These are phyloP conservation scores for Monosporascus ibericus DNA, from an alignment of 2,329 filamentous ascomycete genomes.

Conservation along the genomic window DNA sequence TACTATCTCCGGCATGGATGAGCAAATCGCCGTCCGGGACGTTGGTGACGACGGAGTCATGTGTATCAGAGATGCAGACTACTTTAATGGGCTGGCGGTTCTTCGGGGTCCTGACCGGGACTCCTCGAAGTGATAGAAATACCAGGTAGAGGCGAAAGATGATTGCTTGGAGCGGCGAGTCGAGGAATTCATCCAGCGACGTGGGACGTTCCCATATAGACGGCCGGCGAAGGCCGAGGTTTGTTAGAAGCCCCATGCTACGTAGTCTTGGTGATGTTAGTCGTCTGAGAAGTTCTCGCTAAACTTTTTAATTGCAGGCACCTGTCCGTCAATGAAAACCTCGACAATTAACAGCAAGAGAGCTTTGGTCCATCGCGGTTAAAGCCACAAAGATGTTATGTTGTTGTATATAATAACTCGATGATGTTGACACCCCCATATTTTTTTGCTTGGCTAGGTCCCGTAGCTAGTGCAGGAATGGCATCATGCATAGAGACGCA, in stretches of 20 bases:
- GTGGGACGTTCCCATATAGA: slow-evolving; percentile 44
- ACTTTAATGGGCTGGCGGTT: slow-evolving; percentile 59
- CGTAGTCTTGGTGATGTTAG: slow-evolving; percentile 7
- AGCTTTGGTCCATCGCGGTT: too few species aligned
- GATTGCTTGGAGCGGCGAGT: slow-evolving; percentile 61
- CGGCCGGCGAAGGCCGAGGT: slow-evolving; percentile 41
- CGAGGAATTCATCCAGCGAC: slow-evolving; percentile 56
- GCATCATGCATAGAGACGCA: too few species aligned
- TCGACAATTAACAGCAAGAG: too few species aligned
- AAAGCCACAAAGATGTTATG: too few species aligned
- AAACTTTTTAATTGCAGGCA: too few species aligned
- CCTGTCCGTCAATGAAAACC: too few species aligned
- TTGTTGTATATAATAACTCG: too few species aligned
- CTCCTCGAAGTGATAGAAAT: slow-evolving; percentile 61
- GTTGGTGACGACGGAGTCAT: slow-evolving; percentile 52
- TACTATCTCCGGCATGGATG: slow-evolving; percentile 85
- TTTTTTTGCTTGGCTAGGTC: too few species aligned
- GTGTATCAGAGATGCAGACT: slow-evolving; percentile 88
- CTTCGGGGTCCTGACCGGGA: slow-evolving; percentile 52
- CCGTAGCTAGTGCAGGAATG: too few species aligned
- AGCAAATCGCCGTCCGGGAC: slow-evolving; percentile 77
- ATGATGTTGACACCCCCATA: too few species aligned
- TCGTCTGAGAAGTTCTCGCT: too few species aligned
- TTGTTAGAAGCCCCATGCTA: slow-evolving; percentile 38
- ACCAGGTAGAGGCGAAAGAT: slow-evolving; percentile 57